These are phyloP conservation scores for Stephania yunnanensis DNA, from an alignment of 164 flowering plant species.

Conservation along the genomic window DNA sequence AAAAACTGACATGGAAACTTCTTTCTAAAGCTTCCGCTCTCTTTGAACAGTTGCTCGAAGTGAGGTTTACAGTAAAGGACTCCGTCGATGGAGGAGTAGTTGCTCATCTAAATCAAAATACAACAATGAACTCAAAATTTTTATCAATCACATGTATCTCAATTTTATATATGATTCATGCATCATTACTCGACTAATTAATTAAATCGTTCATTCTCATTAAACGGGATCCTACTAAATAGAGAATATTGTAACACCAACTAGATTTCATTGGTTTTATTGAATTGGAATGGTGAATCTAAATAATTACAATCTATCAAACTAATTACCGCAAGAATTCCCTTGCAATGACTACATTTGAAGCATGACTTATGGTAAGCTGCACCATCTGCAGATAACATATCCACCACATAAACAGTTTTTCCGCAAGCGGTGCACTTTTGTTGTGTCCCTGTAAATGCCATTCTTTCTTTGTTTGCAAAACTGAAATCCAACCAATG, in stretches of 20 bases:
- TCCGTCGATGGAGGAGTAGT: constrained; percentile 55
- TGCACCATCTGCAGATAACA: constrained; percentile 49
- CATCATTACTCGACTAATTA: not conserved
- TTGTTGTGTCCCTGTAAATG: constrained; percentile 50
- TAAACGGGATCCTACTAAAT: not conserved
- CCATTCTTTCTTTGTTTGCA: constrained; percentile 20
- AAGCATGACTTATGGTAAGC: constrained; percentile 57
- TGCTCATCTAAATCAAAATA: constrained; percentile 39
- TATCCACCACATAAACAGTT: constrained; percentile 52
- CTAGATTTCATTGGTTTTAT: not conserved
- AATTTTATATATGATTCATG: not conserved
- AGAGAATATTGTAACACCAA: not conserved
- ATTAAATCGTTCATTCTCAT: too few relatives aligned
- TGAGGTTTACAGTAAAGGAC: constrained; percentile 63
- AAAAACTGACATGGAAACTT: constrained; percentile 29
- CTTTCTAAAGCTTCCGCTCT: constrained; percentile 38
- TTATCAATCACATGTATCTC: not conserved
- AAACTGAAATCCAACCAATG: not conserved
- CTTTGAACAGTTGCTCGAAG: constrained; percentile 58
- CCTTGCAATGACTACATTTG: constrained; percentile 65
- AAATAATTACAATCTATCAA: not conserved
- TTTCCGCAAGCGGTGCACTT: constrained; percentile 60
- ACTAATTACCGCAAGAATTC: constrained; percentile 39
- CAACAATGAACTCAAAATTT: not conserved
- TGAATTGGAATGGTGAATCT: not conserved